These are phyloP conservation scores for Agaricus sinodeliciosus DNA, from an alignment of 768 basidiomycete species.

Conservation along the genomic window DNA sequence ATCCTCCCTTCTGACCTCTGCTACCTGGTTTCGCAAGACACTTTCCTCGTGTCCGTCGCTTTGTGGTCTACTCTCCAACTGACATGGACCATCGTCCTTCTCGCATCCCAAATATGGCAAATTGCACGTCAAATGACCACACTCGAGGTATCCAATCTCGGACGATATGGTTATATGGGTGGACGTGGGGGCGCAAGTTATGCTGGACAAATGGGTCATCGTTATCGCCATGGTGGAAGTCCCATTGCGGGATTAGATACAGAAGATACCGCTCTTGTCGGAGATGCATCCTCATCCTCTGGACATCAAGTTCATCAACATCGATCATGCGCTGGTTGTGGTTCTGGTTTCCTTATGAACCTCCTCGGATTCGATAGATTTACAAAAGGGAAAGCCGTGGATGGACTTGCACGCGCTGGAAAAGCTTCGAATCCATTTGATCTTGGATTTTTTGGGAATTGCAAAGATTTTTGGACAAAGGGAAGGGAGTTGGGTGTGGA, in stretches of 20 bases:
- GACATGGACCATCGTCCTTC: conserved; percentile 88
- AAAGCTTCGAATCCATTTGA: conserved; percentile 91
- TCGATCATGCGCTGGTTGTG: conserved; percentile 31
- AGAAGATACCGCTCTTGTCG: conserved; percentile 38
- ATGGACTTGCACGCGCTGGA: conserved; percentile 73
- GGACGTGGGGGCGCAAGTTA: conserved; percentile 72
- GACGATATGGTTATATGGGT: conserved; percentile 96
- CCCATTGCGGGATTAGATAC: conserved; percentile 37
- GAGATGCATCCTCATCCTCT: conserved; percentile 17
- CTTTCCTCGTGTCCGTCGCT: conserved; percentile 79
- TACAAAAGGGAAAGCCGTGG: conserved; percentile 83
- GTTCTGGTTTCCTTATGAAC: conserved; percentile 75
- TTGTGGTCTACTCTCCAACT: conserved; percentile 90
- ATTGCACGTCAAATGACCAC: conserved; percentile 93
- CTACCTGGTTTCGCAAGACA: conserved; percentile 59
- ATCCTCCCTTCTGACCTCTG: conserved; percentile 67
- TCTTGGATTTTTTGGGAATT: conserved; percentile 69
- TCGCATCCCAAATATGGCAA: conserved; percentile 87
- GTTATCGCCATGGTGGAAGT: conserved; percentile 36
- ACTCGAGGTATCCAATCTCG: conserved; percentile 90
- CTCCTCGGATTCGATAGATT: conserved; percentile 92
- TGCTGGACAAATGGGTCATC: conserved; percentile 72
- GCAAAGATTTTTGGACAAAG: conserved; percentile 90
- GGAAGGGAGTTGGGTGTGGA: conserved; percentile 84
- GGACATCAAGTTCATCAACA: conserved; percentile 41